A percentile compares a stretch with the other conserved stretches of the same genome.
phyloP scores from a whole-genome alignment of 2,329 filamentous ascomycete genomes.

The Sporothrix brunneoviolacea region DNA sequence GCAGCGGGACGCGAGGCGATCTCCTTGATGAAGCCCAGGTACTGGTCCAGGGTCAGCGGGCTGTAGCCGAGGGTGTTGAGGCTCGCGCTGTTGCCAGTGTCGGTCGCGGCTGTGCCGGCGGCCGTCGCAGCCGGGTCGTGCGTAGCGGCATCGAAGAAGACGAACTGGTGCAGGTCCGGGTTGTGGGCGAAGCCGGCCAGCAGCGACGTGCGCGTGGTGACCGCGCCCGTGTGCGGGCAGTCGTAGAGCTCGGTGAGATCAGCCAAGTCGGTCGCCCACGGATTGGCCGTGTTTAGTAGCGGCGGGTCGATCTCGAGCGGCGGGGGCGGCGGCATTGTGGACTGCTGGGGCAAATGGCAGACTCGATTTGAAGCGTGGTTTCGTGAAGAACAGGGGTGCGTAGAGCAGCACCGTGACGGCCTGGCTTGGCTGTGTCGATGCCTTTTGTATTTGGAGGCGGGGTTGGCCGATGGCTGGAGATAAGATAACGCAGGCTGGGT shows the following conservation, averaged over 20 bases:
- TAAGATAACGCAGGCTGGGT: constrained; percentile 22
- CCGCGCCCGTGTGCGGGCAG: constrained; percentile 59
- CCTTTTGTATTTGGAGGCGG: constrained; percentile 6
- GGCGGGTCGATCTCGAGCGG: constrained; percentile 53
- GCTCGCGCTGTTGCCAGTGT: constrained; percentile 32
- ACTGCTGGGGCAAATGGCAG: no score
- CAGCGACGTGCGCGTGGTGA: constrained; percentile 67
- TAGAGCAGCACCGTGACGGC: no score
- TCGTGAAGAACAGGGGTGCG: neutral
- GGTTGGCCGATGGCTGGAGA: constrained; percentile 17
- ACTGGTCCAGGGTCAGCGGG: constrained; percentile 52
- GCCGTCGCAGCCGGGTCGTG: constrained; percentile 20
- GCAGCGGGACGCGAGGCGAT: constrained; percentile 31
- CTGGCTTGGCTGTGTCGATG: neutral
- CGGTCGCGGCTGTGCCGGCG: constrained; percentile 8
- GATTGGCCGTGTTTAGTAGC: constrained; percentile 67
- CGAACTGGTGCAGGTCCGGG: constrained; percentile 52
- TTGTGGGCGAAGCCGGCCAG: constrained; percentile 59
- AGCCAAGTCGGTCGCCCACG: constrained; percentile 62
- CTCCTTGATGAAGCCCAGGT: constrained; percentile 49
- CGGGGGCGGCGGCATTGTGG: constrained; percentile 32
- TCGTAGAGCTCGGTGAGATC: constrained; percentile 57
- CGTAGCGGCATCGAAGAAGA: constrained; percentile 49
- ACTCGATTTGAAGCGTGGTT: no score
- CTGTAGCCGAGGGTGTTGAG: constrained; percentile 73